A percentile compares a stretch with the other conserved stretches of the same genome.
phyloP scores from a whole-genome alignment of 164 flowering plant genomes.

The Tinospora cordifolia region DNA sequence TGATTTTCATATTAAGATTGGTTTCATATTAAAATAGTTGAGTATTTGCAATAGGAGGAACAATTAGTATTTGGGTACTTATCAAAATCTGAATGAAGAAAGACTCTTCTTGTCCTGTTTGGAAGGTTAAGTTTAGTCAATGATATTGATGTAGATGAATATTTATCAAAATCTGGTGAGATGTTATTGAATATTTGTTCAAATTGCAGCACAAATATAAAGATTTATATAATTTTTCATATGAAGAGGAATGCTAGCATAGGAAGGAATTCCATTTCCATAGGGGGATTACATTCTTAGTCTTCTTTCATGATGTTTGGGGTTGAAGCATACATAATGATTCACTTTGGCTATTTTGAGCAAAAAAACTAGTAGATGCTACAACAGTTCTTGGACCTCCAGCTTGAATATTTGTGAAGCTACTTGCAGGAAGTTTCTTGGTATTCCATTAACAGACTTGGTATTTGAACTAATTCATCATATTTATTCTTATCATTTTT shows the following conservation, averaged over 20 bases:
- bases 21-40: no score
- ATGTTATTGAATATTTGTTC: neutral
- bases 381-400: neutral
- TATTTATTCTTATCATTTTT: slow-evolving; percentile 4
- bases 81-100: no score
- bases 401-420: neutral
- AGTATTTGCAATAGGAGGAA: neutral
- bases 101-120: no score
- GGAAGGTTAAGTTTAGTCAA: no score
- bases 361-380: neutral
- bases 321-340: no score
- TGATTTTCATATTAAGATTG: no score
- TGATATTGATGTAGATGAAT: neutral
- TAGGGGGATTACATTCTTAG: neutral
- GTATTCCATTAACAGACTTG: neutral
- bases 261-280: neutral
- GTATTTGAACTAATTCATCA: no score
- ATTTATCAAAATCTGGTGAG: neutral
- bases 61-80: neutral
- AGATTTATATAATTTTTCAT: no score
- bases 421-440: slow-evolving; percentile 2
- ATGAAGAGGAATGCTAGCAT: no score
- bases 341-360: no score
- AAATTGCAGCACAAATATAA: no score
- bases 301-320: neutral